Evolutionary conservation across 371 early-diverging fungal genomes (phyloP).

Genomic region (Mucor piriformis): DNA sequence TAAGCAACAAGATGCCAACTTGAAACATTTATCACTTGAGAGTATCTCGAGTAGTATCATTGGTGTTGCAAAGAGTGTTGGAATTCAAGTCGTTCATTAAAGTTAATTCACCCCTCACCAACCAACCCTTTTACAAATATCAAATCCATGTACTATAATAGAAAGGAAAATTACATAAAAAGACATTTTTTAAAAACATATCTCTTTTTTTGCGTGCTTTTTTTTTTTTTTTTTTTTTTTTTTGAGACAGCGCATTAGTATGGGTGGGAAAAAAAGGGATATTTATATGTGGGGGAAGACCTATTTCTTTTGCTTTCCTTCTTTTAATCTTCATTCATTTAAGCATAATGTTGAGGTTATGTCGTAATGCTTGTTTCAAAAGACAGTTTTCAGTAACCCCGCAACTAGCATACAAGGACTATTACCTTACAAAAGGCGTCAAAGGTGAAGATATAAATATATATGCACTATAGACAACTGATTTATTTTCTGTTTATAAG

Average conservation of each 20-base stretch:
- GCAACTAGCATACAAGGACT: constrained; percentile 16
- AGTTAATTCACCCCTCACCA: background rate
- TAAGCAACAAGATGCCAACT: constrained; percentile 83
- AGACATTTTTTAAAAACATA: background rate
- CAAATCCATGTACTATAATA: no score
- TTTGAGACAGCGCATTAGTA: no score
- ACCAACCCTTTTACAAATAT: no score
- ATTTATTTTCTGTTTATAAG: background rate
- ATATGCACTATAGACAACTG: background rate
- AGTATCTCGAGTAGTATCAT: constrained; percentile 78
- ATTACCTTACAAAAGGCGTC: constrained; percentile 32
- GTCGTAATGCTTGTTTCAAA: constrained; percentile 4
- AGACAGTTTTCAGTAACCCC: constrained; percentile 16
- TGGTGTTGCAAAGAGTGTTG: constrained; percentile 84
- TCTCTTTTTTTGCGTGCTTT: background rate
- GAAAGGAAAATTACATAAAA: no score
- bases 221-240: constrained; percentile 4
- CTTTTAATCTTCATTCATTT: background rate
- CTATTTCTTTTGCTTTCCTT: background rate
- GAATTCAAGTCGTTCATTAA: constrained; percentile 82
- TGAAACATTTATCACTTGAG: constrained; percentile 73
- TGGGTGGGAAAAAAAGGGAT: no score
- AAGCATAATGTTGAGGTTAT: constrained; percentile 2
- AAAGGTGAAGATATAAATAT: constrained; percentile 11
- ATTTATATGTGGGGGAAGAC: no score